Evolutionary conservation across 2,329 filamentous ascomycete genomes (phyloP).

Genomic region (Epichloe coenophiala): DNA sequence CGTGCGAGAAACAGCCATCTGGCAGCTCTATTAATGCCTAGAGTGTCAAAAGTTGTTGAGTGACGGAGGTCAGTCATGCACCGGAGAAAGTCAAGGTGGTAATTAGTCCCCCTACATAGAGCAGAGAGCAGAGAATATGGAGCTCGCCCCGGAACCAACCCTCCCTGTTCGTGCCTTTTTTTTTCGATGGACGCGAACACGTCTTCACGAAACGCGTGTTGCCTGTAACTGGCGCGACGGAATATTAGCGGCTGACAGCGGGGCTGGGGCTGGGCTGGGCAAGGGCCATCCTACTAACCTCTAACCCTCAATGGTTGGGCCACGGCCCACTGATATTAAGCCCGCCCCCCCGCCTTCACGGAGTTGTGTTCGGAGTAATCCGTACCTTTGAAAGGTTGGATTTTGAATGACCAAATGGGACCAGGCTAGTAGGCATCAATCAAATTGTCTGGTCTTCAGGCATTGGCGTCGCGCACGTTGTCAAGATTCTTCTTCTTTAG

Average conservation of each 20-base stretch:
- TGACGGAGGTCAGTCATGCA: background rate
- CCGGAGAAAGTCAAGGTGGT: background rate
- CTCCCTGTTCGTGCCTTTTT: background rate
- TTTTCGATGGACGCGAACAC: conserved; percentile 5
- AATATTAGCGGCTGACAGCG: background rate
- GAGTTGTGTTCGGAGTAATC: too few relatives aligned
- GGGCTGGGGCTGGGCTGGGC: background rate
- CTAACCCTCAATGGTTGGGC: background rate
- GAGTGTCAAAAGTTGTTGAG: background rate
- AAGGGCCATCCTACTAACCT: background rate
- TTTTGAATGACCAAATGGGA: too few relatives aligned
- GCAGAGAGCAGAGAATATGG: background rate
- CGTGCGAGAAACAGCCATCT: background rate
- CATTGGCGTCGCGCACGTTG: background rate
- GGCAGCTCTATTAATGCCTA: background rate
- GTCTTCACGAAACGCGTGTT: conserved; percentile 6
- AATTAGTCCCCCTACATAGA: background rate
- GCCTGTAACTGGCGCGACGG: background rate
- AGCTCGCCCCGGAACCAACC: background rate
- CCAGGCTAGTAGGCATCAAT: too few relatives aligned
- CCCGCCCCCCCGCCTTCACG: background rate
- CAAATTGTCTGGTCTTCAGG: background rate
- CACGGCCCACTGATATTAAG: too few relatives aligned
- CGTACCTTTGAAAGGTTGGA: too few relatives aligned
- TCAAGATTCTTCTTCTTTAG: too few relatives aligned